These are phyloP conservation scores for Yamadazyma epiphylla DNA, from an alignment of 1,139 yeast genomes.

Conservation along the genomic window DNA sequence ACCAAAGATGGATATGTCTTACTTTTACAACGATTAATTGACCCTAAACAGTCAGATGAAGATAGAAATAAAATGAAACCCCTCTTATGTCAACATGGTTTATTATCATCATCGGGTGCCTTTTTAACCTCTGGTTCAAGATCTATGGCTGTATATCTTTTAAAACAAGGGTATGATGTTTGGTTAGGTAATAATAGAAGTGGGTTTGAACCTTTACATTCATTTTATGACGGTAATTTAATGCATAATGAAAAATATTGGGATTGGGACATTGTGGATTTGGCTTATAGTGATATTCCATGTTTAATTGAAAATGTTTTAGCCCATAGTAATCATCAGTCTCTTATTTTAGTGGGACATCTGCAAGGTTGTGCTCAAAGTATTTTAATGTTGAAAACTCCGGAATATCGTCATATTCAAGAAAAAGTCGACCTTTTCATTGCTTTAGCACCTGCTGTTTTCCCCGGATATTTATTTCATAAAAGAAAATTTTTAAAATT, in stretches of 20 bases:
- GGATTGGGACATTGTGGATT: slow-evolving; percentile 85
- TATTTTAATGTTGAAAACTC: slow-evolving; percentile 51
- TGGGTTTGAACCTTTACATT: slow-evolving; percentile 71
- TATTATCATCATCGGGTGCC: slow-evolving; percentile 83
- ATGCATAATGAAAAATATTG: slow-evolving; percentile 53
- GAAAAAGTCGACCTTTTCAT: slow-evolving; percentile 61
- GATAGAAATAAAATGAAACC: slow-evolving; percentile 45
- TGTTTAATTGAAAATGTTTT: slow-evolving; percentile 64
- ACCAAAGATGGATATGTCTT: slow-evolving; percentile 82
- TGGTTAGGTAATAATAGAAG: slow-evolving; percentile 94
- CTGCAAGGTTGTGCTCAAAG: slow-evolving; percentile 93
- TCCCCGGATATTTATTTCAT: slow-evolving; percentile 71
- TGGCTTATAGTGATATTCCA: slow-evolving; percentile 77
- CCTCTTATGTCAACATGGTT: slow-evolving; percentile 75
- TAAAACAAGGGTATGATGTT: slow-evolving; percentile 71
- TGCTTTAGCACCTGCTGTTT: slow-evolving; percentile 87
- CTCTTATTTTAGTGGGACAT: slow-evolving; percentile 70
- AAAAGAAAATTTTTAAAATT: slow-evolving; percentile 56
- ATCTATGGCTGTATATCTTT: slow-evolving; percentile 65
- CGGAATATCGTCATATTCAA: slow-evolving; percentile 27
- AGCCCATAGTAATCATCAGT: slow-evolving; percentile 31
- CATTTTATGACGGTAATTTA: slow-evolving; percentile 29
- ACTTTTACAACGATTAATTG: slow-evolving; percentile 58
- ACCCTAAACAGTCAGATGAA: slow-evolving; percentile 39
- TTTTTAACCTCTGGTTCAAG: slow-evolving; percentile 74